These are phyloP conservation scores for Helicosporidium sp. DNA, from an alignment of 139 green algal genomes.

Conservation along the genomic window DNA sequence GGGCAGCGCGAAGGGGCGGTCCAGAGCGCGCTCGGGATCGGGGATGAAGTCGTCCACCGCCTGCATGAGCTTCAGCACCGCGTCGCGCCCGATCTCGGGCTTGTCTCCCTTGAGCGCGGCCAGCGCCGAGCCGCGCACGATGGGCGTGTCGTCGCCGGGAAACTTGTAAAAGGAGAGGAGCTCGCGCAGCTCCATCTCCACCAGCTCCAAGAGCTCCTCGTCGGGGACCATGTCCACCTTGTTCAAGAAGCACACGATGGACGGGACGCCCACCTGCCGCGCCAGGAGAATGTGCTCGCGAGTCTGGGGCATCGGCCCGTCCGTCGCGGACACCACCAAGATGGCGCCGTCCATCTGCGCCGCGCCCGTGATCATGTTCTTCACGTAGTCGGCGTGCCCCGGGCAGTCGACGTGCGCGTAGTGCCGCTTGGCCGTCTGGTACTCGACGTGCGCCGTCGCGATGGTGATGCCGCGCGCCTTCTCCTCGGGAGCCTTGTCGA, in stretches of 20 bases:
- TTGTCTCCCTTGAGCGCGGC: constrained; percentile 75
- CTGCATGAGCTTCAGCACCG: constrained; percentile 80
- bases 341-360: constrained; percentile 98
- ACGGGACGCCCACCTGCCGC: constrained; percentile 87
- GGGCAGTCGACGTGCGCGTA: constrained; percentile 99
- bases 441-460: constrained; percentile 90
- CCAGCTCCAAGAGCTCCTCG: constrained; percentile 88
- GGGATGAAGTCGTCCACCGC: constrained; percentile 69
- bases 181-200: constrained; percentile 97
- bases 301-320: constrained; percentile 98
- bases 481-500: constrained; percentile 98
- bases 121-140: constrained; percentile 67
- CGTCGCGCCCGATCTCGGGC: constrained; percentile 49
- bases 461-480: constrained; percentile 99
- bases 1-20: constrained; percentile 93
- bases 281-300: constrained; percentile 91
- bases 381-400: constrained; percentile 97
- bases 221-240: constrained; percentile 94
- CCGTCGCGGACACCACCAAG: constrained; percentile 84
- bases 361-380: constrained; percentile 98
- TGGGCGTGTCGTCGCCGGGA: constrained; percentile 74
- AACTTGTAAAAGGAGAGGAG: constrained; percentile 97
- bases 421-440: constrained; percentile 87
- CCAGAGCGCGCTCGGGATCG: constrained; percentile 54
- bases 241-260: constrained; percentile 93